phyloP scores from a whole-genome alignment of 192 early-diverging fungal genomes.

The Podila clonocystis region DNA sequence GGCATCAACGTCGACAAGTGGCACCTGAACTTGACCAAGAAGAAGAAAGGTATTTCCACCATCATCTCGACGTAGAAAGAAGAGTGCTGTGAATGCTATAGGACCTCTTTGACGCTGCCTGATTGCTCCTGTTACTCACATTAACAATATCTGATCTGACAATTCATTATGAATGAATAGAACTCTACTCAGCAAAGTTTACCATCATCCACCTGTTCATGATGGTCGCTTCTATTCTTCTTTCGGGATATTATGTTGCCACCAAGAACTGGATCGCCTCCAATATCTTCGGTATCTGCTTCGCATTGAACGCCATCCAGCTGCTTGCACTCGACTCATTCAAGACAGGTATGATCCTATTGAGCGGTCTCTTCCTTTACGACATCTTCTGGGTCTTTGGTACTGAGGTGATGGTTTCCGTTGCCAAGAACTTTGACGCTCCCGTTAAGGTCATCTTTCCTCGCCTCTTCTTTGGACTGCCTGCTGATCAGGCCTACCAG shows the following conservation, averaged over 20 bases:
- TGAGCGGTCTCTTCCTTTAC: slow-evolving; percentile 92
- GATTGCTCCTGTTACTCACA: no score
- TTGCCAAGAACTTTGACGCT: slow-evolving; percentile 95
- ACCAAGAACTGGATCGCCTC: slow-evolving; percentile 95
- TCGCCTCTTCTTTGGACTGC: slow-evolving; percentile 68
- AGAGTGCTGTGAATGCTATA: not conserved
- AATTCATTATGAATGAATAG: slow-evolving; percentile 42
- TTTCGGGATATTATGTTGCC: slow-evolving; percentile 79
- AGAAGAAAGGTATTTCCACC: slow-evolving; percentile 64
- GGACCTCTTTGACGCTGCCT: not conserved
- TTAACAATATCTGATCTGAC: no score
- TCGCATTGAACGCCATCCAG: slow-evolving; percentile 84
- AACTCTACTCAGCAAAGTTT: slow-evolving; percentile 64
- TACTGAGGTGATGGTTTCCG: slow-evolving; percentile 97
- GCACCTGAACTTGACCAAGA: slow-evolving; percentile 72
- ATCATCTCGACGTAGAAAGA: not conserved
- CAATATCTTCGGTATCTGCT: slow-evolving; percentile 89
- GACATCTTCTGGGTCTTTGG: slow-evolving; percentile 99
- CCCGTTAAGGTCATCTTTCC: slow-evolving; percentile 97
- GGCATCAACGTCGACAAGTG: slow-evolving; percentile 73
- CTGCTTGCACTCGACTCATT: slow-evolving; percentile 94
- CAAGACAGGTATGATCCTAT: slow-evolving; percentile 95
- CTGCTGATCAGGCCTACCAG: slow-evolving; percentile 51
- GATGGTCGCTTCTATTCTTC: slow-evolving; percentile 59
- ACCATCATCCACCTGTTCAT: slow-evolving; percentile 74